These are phyloP conservation scores for Zasmidium angulare DNA, from an alignment of 2,329 filamentous ascomycete species.

Conservation along the genomic window DNA sequence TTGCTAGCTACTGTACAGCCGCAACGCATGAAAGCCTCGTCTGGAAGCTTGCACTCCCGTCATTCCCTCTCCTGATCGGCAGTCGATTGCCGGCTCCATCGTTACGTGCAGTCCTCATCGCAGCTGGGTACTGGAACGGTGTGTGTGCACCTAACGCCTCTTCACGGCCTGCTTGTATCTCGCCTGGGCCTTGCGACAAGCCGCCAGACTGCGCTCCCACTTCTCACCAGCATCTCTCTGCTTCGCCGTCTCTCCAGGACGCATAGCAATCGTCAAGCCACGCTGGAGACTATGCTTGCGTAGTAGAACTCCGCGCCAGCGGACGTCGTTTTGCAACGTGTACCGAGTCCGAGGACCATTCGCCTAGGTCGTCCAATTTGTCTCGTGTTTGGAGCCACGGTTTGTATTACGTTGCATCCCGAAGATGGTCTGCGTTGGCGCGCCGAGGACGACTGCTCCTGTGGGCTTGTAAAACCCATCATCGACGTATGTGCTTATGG, in stretches of 20 bases:
- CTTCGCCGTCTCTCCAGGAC: conserved; percentile 5
- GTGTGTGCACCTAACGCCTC: no score
- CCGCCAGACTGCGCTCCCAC: not conserved
- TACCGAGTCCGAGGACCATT: conserved; percentile 1
- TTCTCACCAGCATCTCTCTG: conserved; percentile 13
- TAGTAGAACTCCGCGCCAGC: not conserved
- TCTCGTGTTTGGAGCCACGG: conserved; percentile 8
- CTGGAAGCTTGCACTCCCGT: no score
- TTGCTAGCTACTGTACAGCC: conserved; percentile 1
- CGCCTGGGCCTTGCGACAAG: not conserved
- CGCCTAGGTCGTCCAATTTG: conserved; percentile 5
- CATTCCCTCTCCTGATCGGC: no score
- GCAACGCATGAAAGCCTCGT: not conserved
- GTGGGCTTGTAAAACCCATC: not conserved
- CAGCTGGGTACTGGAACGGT: no score
- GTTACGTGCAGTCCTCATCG: no score
- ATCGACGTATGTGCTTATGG: conserved; percentile 9
- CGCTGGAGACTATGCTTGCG: not conserved
- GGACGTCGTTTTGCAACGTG: conserved; percentile 2
- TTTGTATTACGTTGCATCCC: conserved; percentile 3
- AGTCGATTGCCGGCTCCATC: no score
- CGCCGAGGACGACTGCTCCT: conserved; percentile 5
- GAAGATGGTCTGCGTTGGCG: not conserved
- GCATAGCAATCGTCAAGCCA: conserved; percentile 2
- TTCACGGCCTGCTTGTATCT: no score